Conservation (phyloP, 2,329 filamentous ascomycete genomes). For the Beauveria asiatica region DNA sequence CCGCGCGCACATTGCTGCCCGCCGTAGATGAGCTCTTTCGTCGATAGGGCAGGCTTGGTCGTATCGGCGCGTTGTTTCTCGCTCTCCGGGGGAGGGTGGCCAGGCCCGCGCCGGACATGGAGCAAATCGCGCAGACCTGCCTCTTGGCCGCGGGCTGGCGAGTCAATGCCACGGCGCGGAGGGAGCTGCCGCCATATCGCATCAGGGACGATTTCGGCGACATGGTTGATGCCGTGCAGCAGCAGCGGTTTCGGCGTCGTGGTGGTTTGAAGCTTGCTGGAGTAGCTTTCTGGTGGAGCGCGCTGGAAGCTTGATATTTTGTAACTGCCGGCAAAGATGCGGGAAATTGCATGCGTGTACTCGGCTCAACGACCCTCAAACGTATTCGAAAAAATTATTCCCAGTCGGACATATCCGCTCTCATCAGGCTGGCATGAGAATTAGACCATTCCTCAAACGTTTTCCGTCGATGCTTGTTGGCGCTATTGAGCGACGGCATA, state of each 20-base stretch:
- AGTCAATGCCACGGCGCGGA: constrained; percentile 2
- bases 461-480: too few species aligned
- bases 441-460: too few species aligned
- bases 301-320: background rate
- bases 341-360: background rate
- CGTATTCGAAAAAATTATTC: background rate
- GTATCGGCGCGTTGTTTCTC: constrained; percentile 5
- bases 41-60: background rate
- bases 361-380: background rate
- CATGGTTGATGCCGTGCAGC: constrained; percentile 1
- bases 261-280: background rate
- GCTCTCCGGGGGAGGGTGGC: background rate
- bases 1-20: constrained; percentile 30
- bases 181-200: background rate
- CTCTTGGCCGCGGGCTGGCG: background rate
- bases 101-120: background rate
- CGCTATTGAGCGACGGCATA: too few species aligned
- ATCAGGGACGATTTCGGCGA: constrained; percentile 5
- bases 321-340: constrained; percentile 4
- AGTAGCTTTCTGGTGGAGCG: constrained; percentile 6
- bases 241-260: background rate
- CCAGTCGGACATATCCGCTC: too few species aligned
- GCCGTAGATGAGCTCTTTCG: constrained; percentile 16
- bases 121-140: constrained; percentile 10
- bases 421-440: too few species aligned